Evolutionary conservation across 2,329 filamentous ascomycete genomes (phyloP).

Genomic region (Stenocarpella maydis): DNA sequence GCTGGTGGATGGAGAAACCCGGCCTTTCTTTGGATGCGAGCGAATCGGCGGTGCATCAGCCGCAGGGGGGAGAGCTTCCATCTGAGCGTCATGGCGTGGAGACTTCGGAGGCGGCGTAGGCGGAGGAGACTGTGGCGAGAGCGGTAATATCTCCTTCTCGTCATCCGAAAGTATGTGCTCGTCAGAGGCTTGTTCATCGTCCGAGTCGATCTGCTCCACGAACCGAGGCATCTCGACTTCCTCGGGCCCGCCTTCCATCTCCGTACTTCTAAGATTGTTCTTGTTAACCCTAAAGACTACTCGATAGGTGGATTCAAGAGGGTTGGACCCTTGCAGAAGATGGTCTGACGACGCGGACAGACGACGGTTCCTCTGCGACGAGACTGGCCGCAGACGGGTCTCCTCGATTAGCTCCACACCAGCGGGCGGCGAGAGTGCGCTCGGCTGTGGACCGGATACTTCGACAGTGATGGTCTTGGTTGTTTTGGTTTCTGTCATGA

Average conservation of each 20-base stretch:
- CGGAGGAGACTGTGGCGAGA: slow-evolving; percentile 34
- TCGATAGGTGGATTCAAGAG: slow-evolving; percentile 52
- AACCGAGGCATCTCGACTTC: slow-evolving; percentile 31
- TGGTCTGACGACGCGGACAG: slow-evolving; percentile 35
- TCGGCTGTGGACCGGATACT: slow-evolving; percentile 60
- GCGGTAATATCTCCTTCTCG: slow-evolving; percentile 38
- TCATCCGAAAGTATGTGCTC: slow-evolving; percentile 40
- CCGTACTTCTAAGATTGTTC: slow-evolving; percentile 55
- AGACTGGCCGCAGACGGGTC: slow-evolving; percentile 47
- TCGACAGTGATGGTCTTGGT: slow-evolving; percentile 72
- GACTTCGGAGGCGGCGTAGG: slow-evolving; percentile 38
- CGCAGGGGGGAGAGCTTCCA: not conserved
- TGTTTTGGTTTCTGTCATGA: slow-evolving; percentile 66
- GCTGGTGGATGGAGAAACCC: not conserved
- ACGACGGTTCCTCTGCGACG: slow-evolving; percentile 37
- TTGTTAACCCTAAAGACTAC: slow-evolving; percentile 68
- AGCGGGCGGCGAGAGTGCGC: slow-evolving; percentile 62
- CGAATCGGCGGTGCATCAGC: not conserved
- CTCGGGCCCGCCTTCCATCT: slow-evolving; percentile 42
- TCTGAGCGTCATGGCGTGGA: not conserved
- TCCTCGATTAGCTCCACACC: slow-evolving; percentile 68
- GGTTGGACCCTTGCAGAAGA: slow-evolving; percentile 29
- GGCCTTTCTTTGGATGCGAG: not conserved
- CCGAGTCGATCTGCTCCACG: slow-evolving; percentile 42
- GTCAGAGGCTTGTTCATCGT: slow-evolving; percentile 39